Percentiles rank a stretch among this genome's conserved stretches.
Evolutionary conservation across 1,139 yeast species (phyloP).

Genomic region (Blastobotrys capitulatus): DNA sequence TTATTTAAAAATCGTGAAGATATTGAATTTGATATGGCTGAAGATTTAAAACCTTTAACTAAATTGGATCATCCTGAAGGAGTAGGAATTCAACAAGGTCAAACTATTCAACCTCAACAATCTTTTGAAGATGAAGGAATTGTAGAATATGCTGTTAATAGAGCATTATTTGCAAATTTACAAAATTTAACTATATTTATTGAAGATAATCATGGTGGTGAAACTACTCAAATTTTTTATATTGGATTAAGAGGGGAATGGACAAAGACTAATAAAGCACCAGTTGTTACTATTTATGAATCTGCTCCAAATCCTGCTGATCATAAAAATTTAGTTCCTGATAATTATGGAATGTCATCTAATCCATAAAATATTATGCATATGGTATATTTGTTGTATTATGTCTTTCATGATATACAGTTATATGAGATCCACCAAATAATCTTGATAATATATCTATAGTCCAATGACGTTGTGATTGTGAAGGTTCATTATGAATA

Average conservation of each 20-base stretch:
- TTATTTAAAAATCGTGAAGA: conserved; percentile 65
- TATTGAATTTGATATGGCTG: conserved; percentile 66
- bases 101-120: conserved; percentile 16
- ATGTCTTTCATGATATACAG: no score
- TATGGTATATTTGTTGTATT: no score
- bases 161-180: conserved; percentile 68
- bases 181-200: conserved; percentile 62
- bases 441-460: neutral
- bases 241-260: conserved; percentile 81
- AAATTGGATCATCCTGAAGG: conserved; percentile 58
- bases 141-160: conserved; percentile 77
- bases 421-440: neutral
- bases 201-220: conserved; percentile 64
- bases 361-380: conserved; percentile 1
- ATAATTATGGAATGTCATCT: neutral
- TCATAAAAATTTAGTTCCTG: conserved; percentile 48
- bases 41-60: conserved; percentile 46
- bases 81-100: conserved; percentile 31
- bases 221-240: conserved; percentile 55
- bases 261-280: conserved; percentile 53
- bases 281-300: conserved; percentile 74
- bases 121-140: conserved; percentile 45
- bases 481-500: neutral
- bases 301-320: conserved; percentile 91
- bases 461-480: neutral